Base-by-base conservation (phyloP, 2,329 filamentous ascomycete species). In the Tolypocladium cylindrosporum region DNA sequence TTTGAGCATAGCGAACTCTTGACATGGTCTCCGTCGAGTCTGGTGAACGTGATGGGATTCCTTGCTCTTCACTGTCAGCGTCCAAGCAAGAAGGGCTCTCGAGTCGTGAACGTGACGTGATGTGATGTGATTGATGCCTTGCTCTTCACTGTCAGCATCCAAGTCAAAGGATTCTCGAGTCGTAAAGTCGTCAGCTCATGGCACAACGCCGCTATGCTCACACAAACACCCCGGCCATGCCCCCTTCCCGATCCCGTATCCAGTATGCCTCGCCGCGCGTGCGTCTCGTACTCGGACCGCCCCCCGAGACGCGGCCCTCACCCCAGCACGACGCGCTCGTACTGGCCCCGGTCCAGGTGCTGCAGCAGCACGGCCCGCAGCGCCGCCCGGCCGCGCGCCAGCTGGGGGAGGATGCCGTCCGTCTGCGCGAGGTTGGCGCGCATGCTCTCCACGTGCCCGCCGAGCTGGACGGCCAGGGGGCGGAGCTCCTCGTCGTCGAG, bases 381-480 rank as follows among this genome's bases (percentile, higher is more conserved):
- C 4, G 78, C 75, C 2, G 80, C 80, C 55, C 72, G 74, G 62
- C 75, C 80, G 57, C 71, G 75, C 21, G 64, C 68, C 19, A 85
- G 76, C 40, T 78, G 76, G 1, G 79, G 78, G 7, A 77, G 63
- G 4, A 85, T 72, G 8, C 77, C 79, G 1, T 79, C 77, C 16
- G 82, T 76, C 68, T 83, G 82, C 58, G 75, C 70, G 43, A 84
- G 70, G 64, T 85, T 85, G 50, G 71, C 71, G 57, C 71, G 73
- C 65, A 85, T 78, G 63, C 79, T 84, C 60, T 84, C 79, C 70
- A 83, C 78, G 61, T 85, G 82, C 56, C 68, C 81, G 13, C 73
- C 71, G 21, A 85, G 73, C 65, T 83, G 80, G 19, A 73, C 67
- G 0, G 75, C 76, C 4, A 82, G 65, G 2, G 68, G 67, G n/a